Evolutionary conservation across 73 alveolate species (phyloP).

Genomic region (Blepharisma japonicum): DNA sequence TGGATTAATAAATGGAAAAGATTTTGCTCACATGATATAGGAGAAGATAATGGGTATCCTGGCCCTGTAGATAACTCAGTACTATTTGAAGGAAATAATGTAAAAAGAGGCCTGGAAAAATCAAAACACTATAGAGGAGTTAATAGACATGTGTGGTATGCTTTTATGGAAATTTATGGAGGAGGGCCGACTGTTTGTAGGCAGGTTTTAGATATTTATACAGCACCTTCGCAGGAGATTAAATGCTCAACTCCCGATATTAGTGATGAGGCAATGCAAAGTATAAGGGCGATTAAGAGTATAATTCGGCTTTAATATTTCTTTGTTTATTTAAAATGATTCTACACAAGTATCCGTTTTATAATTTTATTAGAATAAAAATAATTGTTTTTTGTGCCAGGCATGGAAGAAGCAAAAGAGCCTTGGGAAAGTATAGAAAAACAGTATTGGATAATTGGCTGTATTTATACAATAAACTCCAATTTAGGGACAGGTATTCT

Average conservation of each 20-base stretch:
- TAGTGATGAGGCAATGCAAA: neutral
- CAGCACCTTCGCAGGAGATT: neutral
- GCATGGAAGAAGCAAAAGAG: too few species aligned
- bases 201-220: slow-evolving; percentile 19
- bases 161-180: slow-evolving; percentile 23
- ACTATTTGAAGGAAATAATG: neutral
- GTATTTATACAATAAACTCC: neutral
- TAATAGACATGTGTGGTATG: slow-evolving; percentile 32
- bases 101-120: slow-evolving; percentile 5
- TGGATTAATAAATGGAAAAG: slow-evolving; percentile 21
- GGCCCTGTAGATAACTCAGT: neutral
- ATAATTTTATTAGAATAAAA: too few species aligned
- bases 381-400: too few species aligned
- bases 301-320: too few species aligned
- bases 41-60: neutral
- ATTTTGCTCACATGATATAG: neutral
- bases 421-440: too few species aligned
- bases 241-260: neutral
- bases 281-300: neutral
- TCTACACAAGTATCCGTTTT: too few species aligned
- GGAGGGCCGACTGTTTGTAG: slow-evolving; percentile 34
- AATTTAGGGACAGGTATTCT: neutral
- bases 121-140: slow-evolving; percentile 24
- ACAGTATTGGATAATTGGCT: too few species aligned
- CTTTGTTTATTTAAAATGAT: too few species aligned